Conservation (phyloP, 73 alveolate species). For the Paramecium pentaurelia region DNA sequence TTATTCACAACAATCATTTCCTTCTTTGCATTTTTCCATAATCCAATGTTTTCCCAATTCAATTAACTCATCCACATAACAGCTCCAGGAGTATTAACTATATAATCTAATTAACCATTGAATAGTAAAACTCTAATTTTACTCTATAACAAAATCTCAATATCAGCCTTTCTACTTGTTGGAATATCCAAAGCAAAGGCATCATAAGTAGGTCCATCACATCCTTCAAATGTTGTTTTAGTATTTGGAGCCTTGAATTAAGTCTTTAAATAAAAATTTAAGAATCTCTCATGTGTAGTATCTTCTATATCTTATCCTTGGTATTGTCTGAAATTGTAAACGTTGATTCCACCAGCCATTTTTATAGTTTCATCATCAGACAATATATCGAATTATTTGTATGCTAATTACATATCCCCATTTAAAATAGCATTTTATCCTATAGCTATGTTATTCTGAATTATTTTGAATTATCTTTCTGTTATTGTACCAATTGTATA, state of each 20-base stretch:
- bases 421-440: background rate
- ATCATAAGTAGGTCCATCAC: constrained; percentile 6
- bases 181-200: constrained; percentile 11
- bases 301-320: background rate
- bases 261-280: background rate
- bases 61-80: constrained; percentile 69
- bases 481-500: background rate
- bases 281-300: background rate
- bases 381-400: background rate
- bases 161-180: background rate
- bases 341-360: constrained; percentile 5
- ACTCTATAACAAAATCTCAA: background rate
- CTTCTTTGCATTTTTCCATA: constrained; percentile 54
- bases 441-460: background rate
- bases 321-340: background rate
- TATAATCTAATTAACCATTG: constrained; percentile 42
- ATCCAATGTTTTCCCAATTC: constrained; percentile 59
- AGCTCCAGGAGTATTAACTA: constrained; percentile 63
- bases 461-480: background rate
- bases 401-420: background rate
- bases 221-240: background rate
- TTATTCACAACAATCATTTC: background rate
- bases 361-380: background rate
- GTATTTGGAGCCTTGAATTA: background rate
- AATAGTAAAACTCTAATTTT: background rate